Base-by-base conservation (phyloP, 176 grass and related monocot genomes). In the Aechmea fasciata region DNA sequence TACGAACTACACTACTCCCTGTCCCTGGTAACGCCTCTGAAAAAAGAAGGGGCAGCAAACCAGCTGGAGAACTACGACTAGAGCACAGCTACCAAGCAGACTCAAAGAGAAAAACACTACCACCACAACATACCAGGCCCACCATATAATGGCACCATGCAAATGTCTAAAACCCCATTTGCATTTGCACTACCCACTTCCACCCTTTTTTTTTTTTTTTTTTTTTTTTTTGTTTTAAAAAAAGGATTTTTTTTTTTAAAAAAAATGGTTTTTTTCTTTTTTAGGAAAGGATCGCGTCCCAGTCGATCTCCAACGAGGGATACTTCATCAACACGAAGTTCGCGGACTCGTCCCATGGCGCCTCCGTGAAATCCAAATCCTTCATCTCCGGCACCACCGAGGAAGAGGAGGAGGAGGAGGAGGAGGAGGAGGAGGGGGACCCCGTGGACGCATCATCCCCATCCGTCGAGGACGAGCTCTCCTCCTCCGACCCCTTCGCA, bases 251-350 rank as follows among this genome's bases (percentile, higher is more conserved):
- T 33, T 33, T 33, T 41, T 41, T 41, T 6, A 33, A 26, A 2
- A 24, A 65, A 41, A 73, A 52, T 33, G 29, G 72, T 25, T 62
- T 50, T 82, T 78, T 71, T 75, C n/a, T n/a, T n/a, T n/a, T 86
- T 64, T 59, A 10, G 49, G 82, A 79, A 49, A 88, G 86, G 12
- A 88, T 82, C 2, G 86, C 78, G 13, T 88, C 86, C 86, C 86
- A 88, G 57, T 88, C 86, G 63, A 88, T 88, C 82, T 88, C 86
- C 13, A 75, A 88, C 1, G 86, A 88, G 12, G 86, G 86, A 47
- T 85, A 88, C 78, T 88, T 88, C 63, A 59, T 73, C 81, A 88
- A 72, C 9, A 51, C 75, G 51, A 88, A 79, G 41, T 55, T 57
- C 12, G 47, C 74, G 6, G 49, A 71, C 75, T 88, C 86, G 13